These are phyloP conservation scores for Backusella morwellensis DNA, from an alignment of 192 early-diverging fungal genomes.

Conservation along the genomic window DNA sequence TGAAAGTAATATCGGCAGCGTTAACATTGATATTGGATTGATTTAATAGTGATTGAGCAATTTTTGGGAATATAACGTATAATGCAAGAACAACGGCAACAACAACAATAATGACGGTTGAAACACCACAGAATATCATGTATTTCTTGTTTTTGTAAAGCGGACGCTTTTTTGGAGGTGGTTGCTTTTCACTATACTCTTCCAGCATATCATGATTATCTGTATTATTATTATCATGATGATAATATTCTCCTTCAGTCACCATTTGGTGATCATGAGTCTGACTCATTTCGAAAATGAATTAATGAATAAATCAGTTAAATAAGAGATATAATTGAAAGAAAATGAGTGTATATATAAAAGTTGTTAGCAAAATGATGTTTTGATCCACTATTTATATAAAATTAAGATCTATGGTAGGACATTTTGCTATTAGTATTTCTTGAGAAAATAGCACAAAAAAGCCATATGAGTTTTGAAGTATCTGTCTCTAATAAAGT, in stretches of 20 bases:
- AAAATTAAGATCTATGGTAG: not conserved
- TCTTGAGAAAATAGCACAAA: not conserved
- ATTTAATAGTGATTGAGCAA: conserved; percentile 49
- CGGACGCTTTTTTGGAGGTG: conserved; percentile 32
- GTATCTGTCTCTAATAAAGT: not conserved
- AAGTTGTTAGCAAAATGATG: not conserved
- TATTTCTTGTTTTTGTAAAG: conserved; percentile 52
- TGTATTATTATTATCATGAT: not conserved
- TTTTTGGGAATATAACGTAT: conserved; percentile 53
- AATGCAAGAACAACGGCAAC: conserved; percentile 46
- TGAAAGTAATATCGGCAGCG: conserved; percentile 40
- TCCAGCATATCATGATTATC: conserved; percentile 14
- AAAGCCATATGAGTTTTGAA: not conserved
- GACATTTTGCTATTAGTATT: not conserved
- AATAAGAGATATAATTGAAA: not conserved
- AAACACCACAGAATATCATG: conserved; percentile 50
- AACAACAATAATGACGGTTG: conserved; percentile 40
- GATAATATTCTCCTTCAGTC: conserved; percentile 14
- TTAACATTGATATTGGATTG: conserved; percentile 39
- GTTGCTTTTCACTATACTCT: conserved; percentile 43
- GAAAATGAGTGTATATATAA: not conserved
- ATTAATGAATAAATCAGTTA: not conserved
- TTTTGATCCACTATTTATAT: not conserved
- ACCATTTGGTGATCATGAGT: conserved; percentile 13
- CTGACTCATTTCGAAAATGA: not conserved